These are phyloP conservation scores for Juglanconis sp. DNA, from an alignment of 2,329 filamentous ascomycete genomes.

Conservation along the genomic window DNA sequence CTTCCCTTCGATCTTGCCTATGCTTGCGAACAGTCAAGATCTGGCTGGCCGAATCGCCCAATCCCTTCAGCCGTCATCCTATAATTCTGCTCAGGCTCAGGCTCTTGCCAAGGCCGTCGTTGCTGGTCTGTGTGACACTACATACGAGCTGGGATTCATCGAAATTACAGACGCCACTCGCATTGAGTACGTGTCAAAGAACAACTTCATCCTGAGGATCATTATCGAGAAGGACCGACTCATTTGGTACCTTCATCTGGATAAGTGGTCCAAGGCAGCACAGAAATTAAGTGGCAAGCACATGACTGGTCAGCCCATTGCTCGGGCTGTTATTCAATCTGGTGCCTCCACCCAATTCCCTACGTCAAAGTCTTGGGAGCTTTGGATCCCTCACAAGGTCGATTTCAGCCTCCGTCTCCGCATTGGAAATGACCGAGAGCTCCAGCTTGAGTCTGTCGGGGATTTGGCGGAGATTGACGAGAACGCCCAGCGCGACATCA, in stretches of 20 bases:
- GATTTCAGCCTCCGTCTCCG: neutral
- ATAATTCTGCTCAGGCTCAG: neutral
- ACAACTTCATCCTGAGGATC: slow-evolving; percentile 10
- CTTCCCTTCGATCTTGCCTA: slow-evolving; percentile 13
- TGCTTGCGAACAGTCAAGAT: neutral
- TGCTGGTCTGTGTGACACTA: slow-evolving; percentile 8
- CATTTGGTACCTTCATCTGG: slow-evolving; percentile 12
- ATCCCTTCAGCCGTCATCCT: neutral
- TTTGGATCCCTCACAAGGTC: slow-evolving; percentile 2
- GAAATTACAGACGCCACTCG: slow-evolving; percentile 15
- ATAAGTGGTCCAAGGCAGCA: slow-evolving; percentile 7
- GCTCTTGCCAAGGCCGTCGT: slow-evolving; percentile 1
- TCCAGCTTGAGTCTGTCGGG: neutral
- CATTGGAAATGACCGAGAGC: neutral
- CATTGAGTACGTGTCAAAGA: slow-evolving; percentile 13
- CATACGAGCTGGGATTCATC: slow-evolving; percentile 10
- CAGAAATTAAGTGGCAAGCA: neutral
- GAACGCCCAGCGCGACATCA: neutral
- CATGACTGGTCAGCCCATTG: slow-evolving; percentile 18
- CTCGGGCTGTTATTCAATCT: slow-evolving; percentile 10
- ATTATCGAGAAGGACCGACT: slow-evolving; percentile 9
- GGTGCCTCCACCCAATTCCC: slow-evolving; percentile 7
- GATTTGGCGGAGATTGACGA: neutral
- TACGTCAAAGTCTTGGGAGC: neutral
- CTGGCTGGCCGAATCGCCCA: neutral